Base-by-base conservation (phyloP, 2,329 filamentous ascomycete genomes). In the Fusarium citri region DNA sequence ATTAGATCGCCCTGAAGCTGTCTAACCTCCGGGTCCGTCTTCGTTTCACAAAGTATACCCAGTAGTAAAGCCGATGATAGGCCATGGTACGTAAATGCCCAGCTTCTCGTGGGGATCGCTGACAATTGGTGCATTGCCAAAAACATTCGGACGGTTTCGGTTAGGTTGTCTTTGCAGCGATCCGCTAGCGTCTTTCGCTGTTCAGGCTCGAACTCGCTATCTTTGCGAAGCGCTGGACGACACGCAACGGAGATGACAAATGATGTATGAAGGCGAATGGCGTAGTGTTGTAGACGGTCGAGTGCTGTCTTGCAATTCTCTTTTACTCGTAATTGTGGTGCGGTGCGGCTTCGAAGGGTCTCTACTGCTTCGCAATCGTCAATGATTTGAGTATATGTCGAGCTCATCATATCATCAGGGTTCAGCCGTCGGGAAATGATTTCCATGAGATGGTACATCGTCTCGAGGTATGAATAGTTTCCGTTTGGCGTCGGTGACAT, bases 61-160 rank as follows among this genome's bases (percentile, higher is more conserved):
- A 91, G 84, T 6, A 91, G 80, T 6, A 91, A 83, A 2, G 89
- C 89, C 0, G 89, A 91, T 11, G 88, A 91, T 10, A 91, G 83
- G 3, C 89, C 88, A 71, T 91, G 88, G 61, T 91, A 91, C 1
- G 89, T 91, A 65, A 91, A 91, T 0, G 89, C 88, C 89, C 89
- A 91, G 59, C 87, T 90, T 26, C 89, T 82, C 0, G 89, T 91
- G 2, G 89, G 89, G 48, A 91, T 90, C 11, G 89, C 86, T 3
- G 88, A 90, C 30, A 91, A 80, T 67, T 90, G 88, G 76, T 91
- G 88, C 89, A 91, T 91, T 18, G 88, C 87, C 23, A 91, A 80
- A 74, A 91, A 91, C 88, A 91, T 91, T 42, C 87, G 85, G 14
- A 91, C 88, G 15, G 88, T 91, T 74, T 91, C 88, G 8, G 87